Base-by-base conservation (phyloP, 148 eudicot genomes). In the Vaccinium macrocarpon region DNA sequence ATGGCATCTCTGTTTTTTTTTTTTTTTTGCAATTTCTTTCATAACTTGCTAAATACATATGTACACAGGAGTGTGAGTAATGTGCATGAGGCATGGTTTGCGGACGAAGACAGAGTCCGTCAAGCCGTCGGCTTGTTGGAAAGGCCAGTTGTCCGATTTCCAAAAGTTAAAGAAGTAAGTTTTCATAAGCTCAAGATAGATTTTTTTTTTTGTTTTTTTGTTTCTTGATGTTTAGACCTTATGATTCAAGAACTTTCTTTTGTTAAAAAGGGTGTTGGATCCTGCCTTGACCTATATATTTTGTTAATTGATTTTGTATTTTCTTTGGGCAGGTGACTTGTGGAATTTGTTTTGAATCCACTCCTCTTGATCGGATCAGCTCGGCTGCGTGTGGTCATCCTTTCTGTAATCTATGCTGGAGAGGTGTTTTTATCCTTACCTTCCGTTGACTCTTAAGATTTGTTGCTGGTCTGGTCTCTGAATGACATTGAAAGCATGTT, bases 41-140 rank as follows among this genome's bases (percentile, higher is more conserved):
- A 73, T 55, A 13, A 38, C 42, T 12, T 55, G 48, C 64, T 82
- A 42, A 82, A 61, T 29, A 21, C 9, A 16, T 51, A 12, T 53
- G 3, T 29, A 66, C 51, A 52, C 51, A 91, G 97, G 97, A 93
- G 90, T 85, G 92, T 91, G 70, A 90, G 90, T 84, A 87, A 88
- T 81, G 85, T 94, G 82, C 93, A 93, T 66, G 98, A 94, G 79
- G 95, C 83, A 85, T 94, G 98, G 98, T 94, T 94, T 87, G 90
- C 91, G 62, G 92, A 91, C 84, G 98, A 94, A 89, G 94, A 86
- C 70, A 82, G 83, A 84, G 93, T 92, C 32, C 90, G 93, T 25
- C 87, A 78, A 77, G 81, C 90, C 72, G 93, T 90, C 66, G 98
- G 98, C 79, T 48, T 94, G 53, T 84, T 90, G 53, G 89, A 85